Percentiles rank a stretch among this genome's conserved stretches.
These are phyloP conservation scores for Cryphonectria japonica DNA, from an alignment of 2,329 filamentous ascomycete species.

Conservation along the genomic window DNA sequence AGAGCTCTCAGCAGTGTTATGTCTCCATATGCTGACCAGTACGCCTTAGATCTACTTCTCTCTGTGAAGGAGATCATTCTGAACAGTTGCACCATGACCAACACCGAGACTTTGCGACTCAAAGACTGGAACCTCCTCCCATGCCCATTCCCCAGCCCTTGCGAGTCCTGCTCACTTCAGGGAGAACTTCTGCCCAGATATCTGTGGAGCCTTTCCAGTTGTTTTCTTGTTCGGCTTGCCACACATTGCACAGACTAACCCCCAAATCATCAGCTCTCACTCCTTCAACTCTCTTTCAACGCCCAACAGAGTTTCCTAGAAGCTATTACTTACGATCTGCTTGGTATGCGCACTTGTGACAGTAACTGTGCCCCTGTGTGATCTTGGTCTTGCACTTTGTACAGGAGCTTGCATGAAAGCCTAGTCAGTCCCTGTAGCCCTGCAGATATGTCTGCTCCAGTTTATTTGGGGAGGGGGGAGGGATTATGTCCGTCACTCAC, in stretches of 20 bases:
- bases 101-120: neutral
- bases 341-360: conserved; percentile 66
- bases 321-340: conserved; percentile 55
- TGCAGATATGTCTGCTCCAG: neutral
- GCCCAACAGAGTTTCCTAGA: neutral
- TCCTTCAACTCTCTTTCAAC: conserved; percentile 11
- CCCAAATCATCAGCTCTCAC: conserved; percentile 1
- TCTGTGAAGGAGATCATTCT: neutral
- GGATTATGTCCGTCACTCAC: conserved; percentile 24
- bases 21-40: neutral
- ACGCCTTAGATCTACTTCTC: neutral
- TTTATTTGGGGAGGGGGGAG: too few species aligned
- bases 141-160: neutral
- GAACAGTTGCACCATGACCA: neutral
- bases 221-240: conserved; percentile 61
- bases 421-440: neutral
- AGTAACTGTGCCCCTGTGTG: conserved; percentile 63
- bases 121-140: neutral
- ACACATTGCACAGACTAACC: conserved; percentile 64
- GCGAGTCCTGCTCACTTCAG: conserved; percentile 51
- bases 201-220: conserved; percentile 53
- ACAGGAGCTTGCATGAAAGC: conserved; percentile 50
- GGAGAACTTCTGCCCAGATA: conserved; percentile 66
- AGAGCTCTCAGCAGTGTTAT: neutral
- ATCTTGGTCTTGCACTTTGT: conserved; percentile 66